Conservation (phyloP, 2,329 filamentous ascomycete species). For the Ascochyta viciae-villosae region DNA sequence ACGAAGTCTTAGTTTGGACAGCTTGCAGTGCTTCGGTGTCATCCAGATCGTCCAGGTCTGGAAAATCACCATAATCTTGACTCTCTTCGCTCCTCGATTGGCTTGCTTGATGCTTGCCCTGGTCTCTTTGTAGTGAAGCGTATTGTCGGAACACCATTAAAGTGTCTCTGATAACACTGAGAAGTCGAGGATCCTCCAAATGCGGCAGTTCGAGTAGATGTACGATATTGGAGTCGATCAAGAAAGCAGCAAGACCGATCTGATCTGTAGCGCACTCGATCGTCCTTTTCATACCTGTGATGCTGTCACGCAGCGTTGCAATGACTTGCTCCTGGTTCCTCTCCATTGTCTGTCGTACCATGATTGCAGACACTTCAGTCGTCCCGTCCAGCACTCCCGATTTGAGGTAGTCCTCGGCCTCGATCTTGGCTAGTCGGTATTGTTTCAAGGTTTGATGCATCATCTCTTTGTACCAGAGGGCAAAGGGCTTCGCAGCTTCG, state of each 20-base stretch:
- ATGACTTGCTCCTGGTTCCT: slow-evolving; percentile 66
- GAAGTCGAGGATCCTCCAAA: slow-evolving; percentile 53
- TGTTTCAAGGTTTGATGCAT: slow-evolving; percentile 60
- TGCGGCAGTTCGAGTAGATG: slow-evolving; percentile 62
- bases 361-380: slow-evolving; percentile 52
- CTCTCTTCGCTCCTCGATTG: slow-evolving; percentile 62
- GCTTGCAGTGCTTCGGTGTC: slow-evolving; percentile 30
- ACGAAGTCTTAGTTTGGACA: not conserved
- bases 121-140: slow-evolving; percentile 23
- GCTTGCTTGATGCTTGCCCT: slow-evolving; percentile 32
- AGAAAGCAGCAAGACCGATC: slow-evolving; percentile 52
- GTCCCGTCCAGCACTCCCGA: slow-evolving; percentile 45
- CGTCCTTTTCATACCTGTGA: slow-evolving; percentile 59
- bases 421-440: slow-evolving; percentile 62
- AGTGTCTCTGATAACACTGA: slow-evolving; percentile 57
- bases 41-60: slow-evolving; percentile 58
- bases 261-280: slow-evolving; percentile 53
- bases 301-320: slow-evolving; percentile 59
- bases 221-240: slow-evolving; percentile 54
- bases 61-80: slow-evolving; percentile 69
- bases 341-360: slow-evolving; percentile 60
- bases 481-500: slow-evolving; percentile 56
- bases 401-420: slow-evolving; percentile 63
- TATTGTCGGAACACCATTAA: slow-evolving; percentile 58
- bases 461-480: slow-evolving; percentile 63